phyloP scores from a whole-genome alignment of 345 rosid species.

The Ceriops zippeliana region DNA sequence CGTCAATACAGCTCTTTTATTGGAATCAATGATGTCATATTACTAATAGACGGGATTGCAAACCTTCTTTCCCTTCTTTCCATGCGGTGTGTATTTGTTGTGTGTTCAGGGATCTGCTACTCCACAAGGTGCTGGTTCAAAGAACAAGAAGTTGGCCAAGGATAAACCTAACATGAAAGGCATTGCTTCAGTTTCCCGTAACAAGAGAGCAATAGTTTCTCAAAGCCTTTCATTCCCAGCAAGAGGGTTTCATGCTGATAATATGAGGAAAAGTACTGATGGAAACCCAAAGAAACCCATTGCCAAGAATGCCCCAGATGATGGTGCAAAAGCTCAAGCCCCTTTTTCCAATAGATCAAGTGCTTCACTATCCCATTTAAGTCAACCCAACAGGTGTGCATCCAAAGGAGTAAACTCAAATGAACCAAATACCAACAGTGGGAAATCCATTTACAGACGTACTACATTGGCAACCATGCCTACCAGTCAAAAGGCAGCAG shows the following conservation, averaged over 20 bases:
- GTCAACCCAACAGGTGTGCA: slow-evolving; percentile 25
- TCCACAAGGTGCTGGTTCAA: slow-evolving; percentile 25
- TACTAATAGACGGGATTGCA: background rate
- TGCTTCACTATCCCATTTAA: slow-evolving; percentile 23
- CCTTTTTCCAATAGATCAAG: slow-evolving; percentile 30
- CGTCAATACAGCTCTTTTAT: slow-evolving; percentile 12
- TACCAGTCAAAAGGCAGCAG: slow-evolving; percentile 36
- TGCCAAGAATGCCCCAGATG: slow-evolving; percentile 37
- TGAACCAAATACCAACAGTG: slow-evolving; percentile 24
- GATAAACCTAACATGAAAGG: slow-evolving; percentile 49
- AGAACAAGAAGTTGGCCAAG: slow-evolving; percentile 43
- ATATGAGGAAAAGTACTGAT: slow-evolving; percentile 54
- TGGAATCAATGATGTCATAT: slow-evolving; percentile 3
- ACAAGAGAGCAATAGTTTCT: slow-evolving; percentile 47
- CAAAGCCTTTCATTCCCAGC: slow-evolving; percentile 74
- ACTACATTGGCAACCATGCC: slow-evolving; percentile 33
- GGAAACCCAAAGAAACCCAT: slow-evolving; percentile 34
- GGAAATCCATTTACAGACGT: slow-evolving; percentile 28
- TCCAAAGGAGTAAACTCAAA: slow-evolving; percentile 29
- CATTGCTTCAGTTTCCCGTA: slow-evolving; percentile 33
- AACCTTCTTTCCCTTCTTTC: background rate
- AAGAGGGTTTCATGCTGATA: slow-evolving; percentile 41
- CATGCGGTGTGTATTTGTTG: background rate
- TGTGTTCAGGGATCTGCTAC: slow-evolving; percentile 40
- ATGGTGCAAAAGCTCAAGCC: slow-evolving; percentile 23